Evolutionary conservation across 306 rosid genomes (phyloP), one percentile per base, ranked within the genome.

Genomic region (Luffa acutangula): DNA sequence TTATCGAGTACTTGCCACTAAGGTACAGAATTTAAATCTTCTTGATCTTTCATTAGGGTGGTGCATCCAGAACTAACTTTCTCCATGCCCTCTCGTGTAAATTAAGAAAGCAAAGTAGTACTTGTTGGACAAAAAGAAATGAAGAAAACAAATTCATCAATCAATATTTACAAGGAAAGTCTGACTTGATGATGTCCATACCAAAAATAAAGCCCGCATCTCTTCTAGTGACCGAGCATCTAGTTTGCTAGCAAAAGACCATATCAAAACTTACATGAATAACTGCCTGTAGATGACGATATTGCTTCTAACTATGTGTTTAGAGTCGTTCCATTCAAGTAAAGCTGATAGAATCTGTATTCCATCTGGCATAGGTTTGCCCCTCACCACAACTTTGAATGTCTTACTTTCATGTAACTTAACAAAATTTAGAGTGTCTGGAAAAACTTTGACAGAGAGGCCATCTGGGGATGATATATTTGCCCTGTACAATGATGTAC

Each of bases 301-400:
- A 17, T 84, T 92, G 83, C 89, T 92, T 83, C 63, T 87, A 77
- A 90, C 98, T 48, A 39, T 81, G 36, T 92, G 95, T 64, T 60
- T 80, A 49, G 85, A 80, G 79, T 90, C 95, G 52, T 39, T 80
- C 98, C 97, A 95, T 82, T 91, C 87, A 18, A 91, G 90, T 17
- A 76, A 74, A 53, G 91, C 96, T 4, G 88, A 78, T 57, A 83
- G 39, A 20, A 78, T 18, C 2, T 2, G 7, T 5, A 49, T 65
- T 5, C 78, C 90, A 0, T 18, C 3, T 12, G 63, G 36, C 89
- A 87, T 66, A 14, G 87, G 76, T 36, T 86, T 71, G 12, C 97
- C 97, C 33, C 83, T 85, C 59, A 92, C 60, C 7, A 82, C 84
- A 60, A 91, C 93, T 86, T 84, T 94, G 74, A 92, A 92, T 9